A percentile compares a stretch with the other conserved stretches of the same genome.
Conservation (phyloP, 257 asterid genomes). For the Solanum etuberosum region DNA sequence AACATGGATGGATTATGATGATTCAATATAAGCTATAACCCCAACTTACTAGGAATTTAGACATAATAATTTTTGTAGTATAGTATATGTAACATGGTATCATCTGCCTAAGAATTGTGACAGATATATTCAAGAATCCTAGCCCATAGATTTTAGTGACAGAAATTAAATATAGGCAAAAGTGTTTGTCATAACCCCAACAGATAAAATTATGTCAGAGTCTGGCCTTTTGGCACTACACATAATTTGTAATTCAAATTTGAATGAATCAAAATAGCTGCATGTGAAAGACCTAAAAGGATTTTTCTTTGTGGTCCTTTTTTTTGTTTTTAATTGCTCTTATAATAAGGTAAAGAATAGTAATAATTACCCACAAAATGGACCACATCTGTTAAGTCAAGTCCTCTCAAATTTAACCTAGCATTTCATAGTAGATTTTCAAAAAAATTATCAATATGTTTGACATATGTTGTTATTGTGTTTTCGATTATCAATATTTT, state of each 20-base stretch:
- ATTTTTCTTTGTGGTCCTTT: conserved; percentile 7
- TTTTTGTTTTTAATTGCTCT: not conserved
- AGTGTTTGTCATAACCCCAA: not conserved
- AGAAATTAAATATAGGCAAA: not conserved
- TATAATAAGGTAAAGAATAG: conserved; percentile 3
- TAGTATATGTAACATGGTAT: not conserved
- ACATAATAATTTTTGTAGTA: not conserved
- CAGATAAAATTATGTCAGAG: not conserved
- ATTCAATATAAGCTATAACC: not conserved
- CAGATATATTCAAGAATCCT: not conserved
- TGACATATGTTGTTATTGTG: not conserved
- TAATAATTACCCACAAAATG: conserved; percentile 1
- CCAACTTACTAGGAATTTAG: not conserved
- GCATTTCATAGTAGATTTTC: not conserved
- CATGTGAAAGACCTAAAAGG: conserved; percentile 4
- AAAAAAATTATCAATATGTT: no score
- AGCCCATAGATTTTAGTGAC: not conserved
- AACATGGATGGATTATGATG: not conserved
- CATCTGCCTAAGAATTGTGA: not conserved
- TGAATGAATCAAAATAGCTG: conserved; percentile 9
- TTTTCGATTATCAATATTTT: not conserved
- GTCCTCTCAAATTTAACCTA: not conserved
- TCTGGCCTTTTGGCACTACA: not conserved
- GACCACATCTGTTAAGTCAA: conserved; percentile 3
- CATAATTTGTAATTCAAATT: conserved; percentile 7